Percentiles rank a stretch among this genome's conserved stretches.
These are phyloP conservation scores for Agrostemma githago DNA, from an alignment of 148 eudicot genomes.

Conservation along the genomic window DNA sequence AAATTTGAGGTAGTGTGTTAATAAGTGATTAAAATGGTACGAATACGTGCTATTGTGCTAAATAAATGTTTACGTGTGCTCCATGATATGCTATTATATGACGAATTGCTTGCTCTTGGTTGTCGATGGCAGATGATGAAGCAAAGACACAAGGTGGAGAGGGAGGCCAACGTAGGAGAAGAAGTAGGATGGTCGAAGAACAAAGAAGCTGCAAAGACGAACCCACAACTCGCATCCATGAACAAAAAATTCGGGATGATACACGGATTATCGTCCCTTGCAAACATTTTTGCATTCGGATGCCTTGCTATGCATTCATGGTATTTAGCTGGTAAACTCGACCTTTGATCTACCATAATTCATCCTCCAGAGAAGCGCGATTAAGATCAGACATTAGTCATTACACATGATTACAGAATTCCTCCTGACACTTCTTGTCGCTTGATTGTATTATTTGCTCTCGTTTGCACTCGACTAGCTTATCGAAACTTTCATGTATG, in stretches of 20 bases:
- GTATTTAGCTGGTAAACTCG: constrained; percentile 80
- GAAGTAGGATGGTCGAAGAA: constrained; percentile 97
- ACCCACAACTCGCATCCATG: constrained; percentile 81
- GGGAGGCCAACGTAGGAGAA: constrained; percentile 84
- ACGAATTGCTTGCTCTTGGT: not conserved
- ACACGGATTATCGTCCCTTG: constrained; percentile 83
- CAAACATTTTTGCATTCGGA: constrained; percentile 78
- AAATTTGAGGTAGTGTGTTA: no score
- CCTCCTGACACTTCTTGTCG: no score
- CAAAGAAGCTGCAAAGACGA: constrained; percentile 70
- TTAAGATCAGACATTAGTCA: not conserved
- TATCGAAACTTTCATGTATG: no score
- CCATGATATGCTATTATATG: constrained; percentile 20
- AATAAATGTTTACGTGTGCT: no score
- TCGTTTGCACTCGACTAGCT: no score
- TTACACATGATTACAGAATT: no score
- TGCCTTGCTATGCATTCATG: constrained; percentile 92
- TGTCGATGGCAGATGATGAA: constrained; percentile 73
- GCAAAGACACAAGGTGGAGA: constrained; percentile 94
- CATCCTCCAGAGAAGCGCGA: not conserved
- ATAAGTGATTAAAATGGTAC: no score
- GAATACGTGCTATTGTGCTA: no score
- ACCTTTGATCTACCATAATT: constrained; percentile 34
- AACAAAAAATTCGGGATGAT: constrained; percentile 98
- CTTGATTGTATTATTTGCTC: no score